Evolutionary conservation across 2,329 filamentous ascomycete genomes (phyloP), one percentile per base, ranked within the genome.

Genomic region (Madurella mycetomatis): DNA sequence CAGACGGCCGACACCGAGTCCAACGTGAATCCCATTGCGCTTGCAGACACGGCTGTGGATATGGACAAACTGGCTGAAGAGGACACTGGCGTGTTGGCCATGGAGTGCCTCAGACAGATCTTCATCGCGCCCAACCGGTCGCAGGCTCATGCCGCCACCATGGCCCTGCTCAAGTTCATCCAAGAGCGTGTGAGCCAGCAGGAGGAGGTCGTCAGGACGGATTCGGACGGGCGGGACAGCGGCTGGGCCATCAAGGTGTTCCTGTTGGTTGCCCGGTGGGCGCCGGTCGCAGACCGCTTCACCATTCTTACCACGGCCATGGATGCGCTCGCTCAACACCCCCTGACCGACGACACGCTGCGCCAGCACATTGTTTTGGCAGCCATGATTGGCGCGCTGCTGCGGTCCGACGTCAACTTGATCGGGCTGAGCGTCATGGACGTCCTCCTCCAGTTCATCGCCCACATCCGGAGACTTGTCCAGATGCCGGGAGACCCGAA

Each of bases 351-450:
- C 64, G 83, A 86, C 9, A 84, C 84, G 41, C 70, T 96, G 34
- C 79, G 83, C 43, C 84, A 88, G 52, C 88, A 96, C 64, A 76
- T 91, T 51, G 82, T 87, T 4, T 76, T 96, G 56, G 82, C 88
- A 1, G 85, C 85, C 42, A 84, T 96, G 71, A 84, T 96, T 55
- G 85, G 89, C 57, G 89, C 88, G 58, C 78, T 97, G 9, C 76
- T 99, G 45, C 86, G 87, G 49, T 96, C 92, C 0, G 85, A 92
- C 41, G 85, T 95, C 66, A 97, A 96, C 70, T 79, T 97, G 66
- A 96, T 99, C 58, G 94, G 94, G 1, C 77, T 99, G 44, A 96
- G 92, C 67, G 88, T 97, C 49, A 97, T 97, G 85, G 94, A 99
- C 68, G 86, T 97, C 16, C 76, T 97, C 30, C 77, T 95, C 13